Evolutionary conservation across 2,329 filamentous ascomycete species (phyloP).

Genomic region (Colletotrichum echinochloae): DNA sequence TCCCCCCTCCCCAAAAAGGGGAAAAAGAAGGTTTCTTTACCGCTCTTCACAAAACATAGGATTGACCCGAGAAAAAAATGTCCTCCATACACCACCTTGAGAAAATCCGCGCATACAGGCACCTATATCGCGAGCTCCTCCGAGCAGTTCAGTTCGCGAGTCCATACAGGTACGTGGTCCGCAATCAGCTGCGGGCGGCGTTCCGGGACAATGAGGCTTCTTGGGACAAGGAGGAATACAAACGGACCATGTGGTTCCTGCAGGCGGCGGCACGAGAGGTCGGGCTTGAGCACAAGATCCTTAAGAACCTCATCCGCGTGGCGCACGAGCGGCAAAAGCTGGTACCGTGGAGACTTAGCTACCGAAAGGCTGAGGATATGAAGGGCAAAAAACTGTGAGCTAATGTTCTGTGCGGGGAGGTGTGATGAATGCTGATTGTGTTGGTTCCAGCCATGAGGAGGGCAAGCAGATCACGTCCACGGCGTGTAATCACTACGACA

Average conservation of each 20-base stretch:
- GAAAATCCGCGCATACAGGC: conserved; percentile 75
- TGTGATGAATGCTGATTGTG: neutral
- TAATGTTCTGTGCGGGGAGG: neutral
- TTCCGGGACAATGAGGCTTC: conserved; percentile 64
- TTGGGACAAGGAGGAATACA: conserved; percentile 65
- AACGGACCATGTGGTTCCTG: conserved; percentile 78
- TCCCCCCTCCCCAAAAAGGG: too few species aligned
- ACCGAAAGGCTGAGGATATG: conserved; percentile 4
- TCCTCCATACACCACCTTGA: conserved; percentile 53
- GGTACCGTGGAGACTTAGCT: conserved; percentile 46
- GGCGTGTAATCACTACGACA: conserved; percentile 72
- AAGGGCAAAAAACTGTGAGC: conserved; percentile 42
- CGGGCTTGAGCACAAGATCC: conserved; percentile 78
- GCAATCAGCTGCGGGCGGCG: conserved; percentile 68
- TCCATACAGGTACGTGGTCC: conserved; percentile 73
- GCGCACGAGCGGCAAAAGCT: conserved; percentile 48
- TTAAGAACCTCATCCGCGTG: conserved; percentile 74
- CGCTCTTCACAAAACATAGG: too few species aligned
- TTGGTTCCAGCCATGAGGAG: neutral
- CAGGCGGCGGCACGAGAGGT: conserved; percentile 70
- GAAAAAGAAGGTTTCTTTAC: neutral
- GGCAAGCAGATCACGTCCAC: conserved; percentile 43
- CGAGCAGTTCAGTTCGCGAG: conserved; percentile 78
- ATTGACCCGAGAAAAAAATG: neutral
- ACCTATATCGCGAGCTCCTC: conserved; percentile 75